Evolutionary conservation across 805 yeast species (phyloP).

Genomic region (Starmera quercuum): DNA sequence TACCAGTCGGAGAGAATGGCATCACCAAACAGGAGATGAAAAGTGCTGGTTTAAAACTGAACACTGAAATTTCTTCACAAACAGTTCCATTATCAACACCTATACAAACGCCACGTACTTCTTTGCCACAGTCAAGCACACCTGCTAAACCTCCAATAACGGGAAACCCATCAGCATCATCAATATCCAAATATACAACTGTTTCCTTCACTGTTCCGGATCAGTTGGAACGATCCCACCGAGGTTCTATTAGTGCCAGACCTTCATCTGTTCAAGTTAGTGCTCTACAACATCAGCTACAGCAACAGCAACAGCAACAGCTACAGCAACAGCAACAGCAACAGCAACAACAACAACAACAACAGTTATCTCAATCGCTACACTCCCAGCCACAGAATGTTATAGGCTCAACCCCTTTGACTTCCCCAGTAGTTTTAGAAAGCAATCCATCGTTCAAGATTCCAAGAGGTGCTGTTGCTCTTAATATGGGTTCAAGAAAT

Average conservation of each 20-base stretch:
- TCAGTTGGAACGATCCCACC: conserved; percentile 33
- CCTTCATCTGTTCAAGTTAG: conserved; percentile 33
- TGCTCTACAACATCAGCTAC: conserved; percentile 7
- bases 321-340: conserved; percentile 6
- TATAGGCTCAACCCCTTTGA: too few relatives aligned
- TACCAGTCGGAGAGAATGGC: too few relatives aligned
- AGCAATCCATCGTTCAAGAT: not conserved
- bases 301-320: conserved; percentile 11
- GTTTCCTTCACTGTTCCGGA: conserved; percentile 44
- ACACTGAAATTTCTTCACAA: too few relatives aligned
- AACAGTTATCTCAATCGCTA: too few relatives aligned
- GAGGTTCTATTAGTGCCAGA: conserved; percentile 51
- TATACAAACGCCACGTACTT: not conserved
- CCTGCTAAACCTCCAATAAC: not conserved
- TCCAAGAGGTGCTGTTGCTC: not conserved
- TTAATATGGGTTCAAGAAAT: conserved; percentile 9
- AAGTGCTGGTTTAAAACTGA: too few relatives aligned
- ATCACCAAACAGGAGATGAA: too few relatives aligned
- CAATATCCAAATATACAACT: conserved; percentile 12
- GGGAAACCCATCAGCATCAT: conserved; percentile 1
- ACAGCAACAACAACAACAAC: conserved; percentile 4
- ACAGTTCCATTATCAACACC: not conserved
- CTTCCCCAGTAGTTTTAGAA: too few relatives aligned
- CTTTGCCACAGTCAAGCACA: not conserved
- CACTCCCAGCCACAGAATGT: too few relatives aligned